These are phyloP conservation scores for Triticum timopheevii DNA, from an alignment of 176 grass and related monocot genomes.

Conservation along the genomic window DNA sequence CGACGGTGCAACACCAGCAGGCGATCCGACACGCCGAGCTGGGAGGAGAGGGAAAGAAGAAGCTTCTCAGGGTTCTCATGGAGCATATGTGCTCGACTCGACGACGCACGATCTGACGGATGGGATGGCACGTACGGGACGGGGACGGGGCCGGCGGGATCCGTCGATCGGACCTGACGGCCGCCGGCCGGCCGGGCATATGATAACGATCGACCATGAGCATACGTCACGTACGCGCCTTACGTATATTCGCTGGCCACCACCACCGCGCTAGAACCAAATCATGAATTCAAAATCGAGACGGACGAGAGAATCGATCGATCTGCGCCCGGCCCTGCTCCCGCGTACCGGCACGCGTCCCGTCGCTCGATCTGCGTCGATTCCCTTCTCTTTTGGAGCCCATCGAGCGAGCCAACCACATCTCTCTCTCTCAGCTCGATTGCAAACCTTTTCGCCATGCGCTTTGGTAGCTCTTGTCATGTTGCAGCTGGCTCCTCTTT, in stretches of 20 bases:
- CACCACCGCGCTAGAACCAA: not conserved
- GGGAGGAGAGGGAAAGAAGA: not conserved
- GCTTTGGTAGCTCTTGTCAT: not conserved
- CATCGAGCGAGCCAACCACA: not conserved
- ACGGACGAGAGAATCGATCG: not conserved
- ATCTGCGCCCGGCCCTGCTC: not conserved
- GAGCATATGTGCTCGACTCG: not conserved
- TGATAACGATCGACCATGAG: constrained; percentile 11
- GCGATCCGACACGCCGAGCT: not conserved
- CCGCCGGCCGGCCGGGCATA: not conserved
- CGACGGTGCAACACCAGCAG: too few species aligned
- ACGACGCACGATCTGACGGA: constrained; percentile 22
- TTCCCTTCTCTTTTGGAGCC: constrained; percentile 7
- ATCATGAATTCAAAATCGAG: too few species aligned
- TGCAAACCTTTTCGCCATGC: not conserved
- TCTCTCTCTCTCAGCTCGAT: not conserved
- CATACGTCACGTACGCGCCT: not conserved
- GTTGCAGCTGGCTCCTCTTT: not conserved
- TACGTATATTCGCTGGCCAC: constrained; percentile 18
- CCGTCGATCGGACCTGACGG: not conserved
- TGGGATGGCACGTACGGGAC: constrained; percentile 10
- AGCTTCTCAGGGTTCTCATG: not conserved
- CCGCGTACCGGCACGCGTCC: not conserved
- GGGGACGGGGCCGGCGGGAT: not conserved
- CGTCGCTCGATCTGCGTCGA: not conserved